Percentiles rank a stretch among this genome's conserved stretches.
These are phyloP conservation scores for Quercus lobata DNA, from an alignment of 331 rosid genomes.

Conservation along the genomic window DNA sequence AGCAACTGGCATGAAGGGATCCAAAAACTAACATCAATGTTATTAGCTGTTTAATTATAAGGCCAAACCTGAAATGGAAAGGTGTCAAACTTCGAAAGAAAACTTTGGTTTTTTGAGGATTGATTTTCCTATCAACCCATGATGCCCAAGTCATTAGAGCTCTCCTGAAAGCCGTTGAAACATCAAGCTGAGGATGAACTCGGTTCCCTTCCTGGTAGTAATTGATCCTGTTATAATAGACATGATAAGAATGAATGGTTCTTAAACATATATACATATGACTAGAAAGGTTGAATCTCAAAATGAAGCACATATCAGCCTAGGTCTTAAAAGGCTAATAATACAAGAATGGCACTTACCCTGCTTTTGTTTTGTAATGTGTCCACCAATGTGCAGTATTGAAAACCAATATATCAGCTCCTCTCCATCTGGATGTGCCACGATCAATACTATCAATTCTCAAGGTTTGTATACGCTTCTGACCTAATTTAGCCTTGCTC, in stretches of 20 bases:
- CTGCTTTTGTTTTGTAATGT: conserved; percentile 84
- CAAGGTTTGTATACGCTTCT: conserved; percentile 61
- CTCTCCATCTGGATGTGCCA: conserved; percentile 87
- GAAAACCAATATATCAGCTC: conserved; percentile 81
- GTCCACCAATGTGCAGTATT: conserved; percentile 99
- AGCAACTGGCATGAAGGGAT: background rate
- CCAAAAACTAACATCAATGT: background rate
- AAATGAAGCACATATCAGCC: conserved; percentile 2
- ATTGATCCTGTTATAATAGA: conserved; percentile 48
- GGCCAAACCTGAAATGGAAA: conserved; percentile 84
- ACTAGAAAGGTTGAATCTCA: background rate
- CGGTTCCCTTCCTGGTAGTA: conserved; percentile 79
- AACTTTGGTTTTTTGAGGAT: conserved; percentile 58
- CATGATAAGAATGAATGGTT: background rate
- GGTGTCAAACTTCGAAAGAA: conserved; percentile 90
- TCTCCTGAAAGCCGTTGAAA: conserved; percentile 63
- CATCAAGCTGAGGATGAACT: conserved; percentile 72
- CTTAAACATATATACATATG: background rate
- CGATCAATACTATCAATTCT: conserved; percentile 77
- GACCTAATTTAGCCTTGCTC: conserved; percentile 77
- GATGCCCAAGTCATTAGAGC: conserved; percentile 78
- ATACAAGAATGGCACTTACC: conserved; percentile 47
- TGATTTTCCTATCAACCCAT: conserved; percentile 70
- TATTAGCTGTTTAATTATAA: background rate
- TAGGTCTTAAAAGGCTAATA: conserved; percentile 9